Base-by-base conservation (phyloP, 2,329 filamentous ascomycete species). In the Dothidotthia symphoricarpi region DNA sequence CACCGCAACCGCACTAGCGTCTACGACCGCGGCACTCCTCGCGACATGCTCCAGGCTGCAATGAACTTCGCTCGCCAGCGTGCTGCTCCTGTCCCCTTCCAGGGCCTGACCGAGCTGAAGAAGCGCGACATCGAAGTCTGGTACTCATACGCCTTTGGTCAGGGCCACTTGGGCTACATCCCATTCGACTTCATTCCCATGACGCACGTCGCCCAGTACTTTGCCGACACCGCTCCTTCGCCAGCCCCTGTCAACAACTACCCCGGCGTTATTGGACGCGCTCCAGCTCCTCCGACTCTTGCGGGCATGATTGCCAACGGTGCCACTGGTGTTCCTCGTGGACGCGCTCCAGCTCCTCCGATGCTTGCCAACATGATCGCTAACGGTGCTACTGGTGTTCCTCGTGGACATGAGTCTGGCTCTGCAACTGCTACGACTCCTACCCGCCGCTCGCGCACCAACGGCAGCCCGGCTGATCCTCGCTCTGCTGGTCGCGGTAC, bases 1-100 rank as follows among this genome's bases (percentile, higher is more conserved):
- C 86, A 89, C 61, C 82, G 86, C 45, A 83, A 83, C 32, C 81
- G 85, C 38, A 80, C 81, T 34, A 90, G 86, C 15, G 83, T 87
- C 56, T 95, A 81, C 54, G 88, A 95, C 55, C 84, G 88, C 45
- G 88, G 88, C 17, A 93, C 86, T 17, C 78, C 67, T 27, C 63
- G 64, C 28, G 65, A 67, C 33, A 48, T 61, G 34, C 29, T 51
- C 12, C 51, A 59, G 40, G 45, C 49, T 30, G 47, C 50, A 10
- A 42, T 46, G 34, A 44, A 45, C 14, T 45, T 43, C 31, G 48
- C 45, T 19, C 54, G 45, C 3, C 45, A 52, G 35, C 51, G 46
- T 10, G 43, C 42, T 29, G 38, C 44, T 27, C 43, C 49, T 3
- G 19, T 42, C 15, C 34, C 38, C 11, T 34, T 43, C 25, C 31